phyloP scores from a whole-genome alignment of 768 basidiomycete genomes.

The Kwoniella europaea region DNA sequence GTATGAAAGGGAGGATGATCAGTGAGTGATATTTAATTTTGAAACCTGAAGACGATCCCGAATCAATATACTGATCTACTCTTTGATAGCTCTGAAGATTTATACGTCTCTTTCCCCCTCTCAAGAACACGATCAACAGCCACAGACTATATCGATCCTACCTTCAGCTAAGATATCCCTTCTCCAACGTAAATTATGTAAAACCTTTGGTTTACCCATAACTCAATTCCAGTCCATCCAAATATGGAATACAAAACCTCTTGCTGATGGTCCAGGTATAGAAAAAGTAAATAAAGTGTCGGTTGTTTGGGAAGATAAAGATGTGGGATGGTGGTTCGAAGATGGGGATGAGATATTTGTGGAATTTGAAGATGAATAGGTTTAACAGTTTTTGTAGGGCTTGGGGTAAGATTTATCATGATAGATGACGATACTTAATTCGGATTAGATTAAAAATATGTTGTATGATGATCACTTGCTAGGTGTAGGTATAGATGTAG shows the following conservation, averaged over 20 bases:
- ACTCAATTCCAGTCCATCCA: background rate
- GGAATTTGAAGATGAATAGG: conserved; percentile 5
- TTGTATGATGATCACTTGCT: too few relatives aligned
- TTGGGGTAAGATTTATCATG: too few relatives aligned
- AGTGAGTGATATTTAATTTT: conserved; percentile 33
- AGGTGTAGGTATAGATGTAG: too few relatives aligned
- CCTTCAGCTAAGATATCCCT: conserved; percentile 35
- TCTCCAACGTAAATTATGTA: conserved; percentile 35
- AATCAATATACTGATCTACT: background rate
- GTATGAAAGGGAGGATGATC: conserved; percentile 46
- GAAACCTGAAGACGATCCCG: background rate
- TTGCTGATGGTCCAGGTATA: background rate
- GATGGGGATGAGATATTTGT: conserved; percentile 37
- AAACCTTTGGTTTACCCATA: conserved; percentile 14
- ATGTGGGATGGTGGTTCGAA: conserved; percentile 36
- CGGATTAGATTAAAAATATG: too few relatives aligned
- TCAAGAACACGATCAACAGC: background rate
- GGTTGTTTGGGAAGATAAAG: conserved; percentile 16
- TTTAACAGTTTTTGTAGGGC: background rate
- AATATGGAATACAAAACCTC: conserved; percentile 5
- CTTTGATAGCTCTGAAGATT: background rate
- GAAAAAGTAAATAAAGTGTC: conserved; percentile 18
- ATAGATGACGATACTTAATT: too few relatives aligned
- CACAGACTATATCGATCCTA: conserved; percentile 30
- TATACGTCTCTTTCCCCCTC: background rate